A percentile compares a stretch with the other conserved stretches of the same genome.
Evolutionary conservation across 352 stramenopile species (phyloP).

Genomic region (Paralagenidium karlingii): DNA sequence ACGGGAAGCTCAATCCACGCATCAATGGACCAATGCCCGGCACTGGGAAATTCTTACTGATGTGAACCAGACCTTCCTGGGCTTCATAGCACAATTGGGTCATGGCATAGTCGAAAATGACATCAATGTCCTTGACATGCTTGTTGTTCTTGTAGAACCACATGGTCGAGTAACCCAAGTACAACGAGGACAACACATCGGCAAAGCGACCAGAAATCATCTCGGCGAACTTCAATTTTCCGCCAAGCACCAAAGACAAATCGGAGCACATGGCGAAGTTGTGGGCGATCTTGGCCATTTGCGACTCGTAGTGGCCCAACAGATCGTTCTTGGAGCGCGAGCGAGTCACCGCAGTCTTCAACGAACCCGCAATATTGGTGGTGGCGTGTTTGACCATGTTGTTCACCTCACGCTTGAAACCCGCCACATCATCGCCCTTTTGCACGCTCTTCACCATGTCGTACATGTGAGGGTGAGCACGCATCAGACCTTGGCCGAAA

Average conservation of each 20-base stretch:
- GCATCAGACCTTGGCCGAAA: conserved; percentile 96
- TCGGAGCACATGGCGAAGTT: conserved; percentile 96
- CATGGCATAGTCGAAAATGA: conserved; percentile 96
- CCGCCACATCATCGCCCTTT: conserved; percentile 86
- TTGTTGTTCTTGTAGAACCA: conserved; percentile 95
- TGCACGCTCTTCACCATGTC: conserved; percentile 96
- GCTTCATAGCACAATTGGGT: conserved; percentile 92
- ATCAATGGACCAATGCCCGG: conserved; percentile 88
- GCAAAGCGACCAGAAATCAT: conserved; percentile 95
- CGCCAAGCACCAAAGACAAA: conserved; percentile 93
- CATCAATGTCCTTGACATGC: conserved; percentile 90
- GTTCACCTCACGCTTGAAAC: conserved; percentile 90
- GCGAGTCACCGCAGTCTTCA: conserved; percentile 82
- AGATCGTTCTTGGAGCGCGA: conserved; percentile 89
- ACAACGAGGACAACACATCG: conserved; percentile 95
- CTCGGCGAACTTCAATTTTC: conserved; percentile 98
- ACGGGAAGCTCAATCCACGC: conserved; percentile 92
- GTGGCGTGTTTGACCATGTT: conserved; percentile 92
- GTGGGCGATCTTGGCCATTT: conserved; percentile 92
- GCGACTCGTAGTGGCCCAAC: conserved; percentile 93
- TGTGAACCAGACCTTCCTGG: conserved; percentile 90
- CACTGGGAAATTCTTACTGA: conserved; percentile 95
- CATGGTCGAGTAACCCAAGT: conserved; percentile 94
- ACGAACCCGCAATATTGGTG: conserved; percentile 84
- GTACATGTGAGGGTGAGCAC: conserved; percentile 95